Percentiles rank a stretch among this genome's conserved stretches.
Evolutionary conservation across 129 eudicot genomes (phyloP).

Genomic region (Scalesia atractyloides): DNA sequence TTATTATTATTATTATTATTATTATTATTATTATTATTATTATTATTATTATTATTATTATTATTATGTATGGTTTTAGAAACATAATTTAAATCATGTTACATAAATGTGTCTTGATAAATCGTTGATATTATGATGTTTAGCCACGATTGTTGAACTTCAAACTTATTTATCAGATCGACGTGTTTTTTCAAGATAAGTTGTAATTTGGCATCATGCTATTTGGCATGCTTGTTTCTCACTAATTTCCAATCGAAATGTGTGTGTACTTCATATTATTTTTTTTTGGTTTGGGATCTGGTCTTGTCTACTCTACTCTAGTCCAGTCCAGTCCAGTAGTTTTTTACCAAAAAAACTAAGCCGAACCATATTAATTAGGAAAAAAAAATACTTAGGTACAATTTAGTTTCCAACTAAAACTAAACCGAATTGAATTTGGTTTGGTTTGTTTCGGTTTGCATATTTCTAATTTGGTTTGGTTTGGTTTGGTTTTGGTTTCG

Average conservation of each 20-base stretch:
- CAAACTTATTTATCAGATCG: neutral
- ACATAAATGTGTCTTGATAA: constrained; percentile 24
- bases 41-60: constrained; percentile 13
- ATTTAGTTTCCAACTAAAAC: too few species aligned
- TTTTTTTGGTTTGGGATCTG: too few species aligned
- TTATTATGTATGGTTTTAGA: constrained; percentile 21
- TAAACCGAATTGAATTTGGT: too few species aligned
- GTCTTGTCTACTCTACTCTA: too few species aligned
- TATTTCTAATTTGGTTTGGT: too few species aligned
- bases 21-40: constrained; percentile 19
- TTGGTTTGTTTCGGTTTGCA: too few species aligned
- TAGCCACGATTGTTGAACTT: neutral
- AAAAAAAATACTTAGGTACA: too few species aligned
- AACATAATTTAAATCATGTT: neutral
- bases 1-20: constrained; percentile 7
- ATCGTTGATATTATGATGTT: neutral
- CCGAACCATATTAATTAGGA: too few species aligned
- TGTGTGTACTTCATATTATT: constrained; percentile 10
- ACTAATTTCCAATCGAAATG: neutral
- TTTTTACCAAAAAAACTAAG: too few species aligned
- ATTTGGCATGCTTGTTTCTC: constrained; percentile 1
- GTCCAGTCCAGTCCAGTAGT: too few species aligned
- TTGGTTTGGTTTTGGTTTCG: too few species aligned
- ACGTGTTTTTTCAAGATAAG: neutral
- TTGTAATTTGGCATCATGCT: too few species aligned